Conservation (phyloP, 208 protist species). For the Porcisia hertigi region DNA sequence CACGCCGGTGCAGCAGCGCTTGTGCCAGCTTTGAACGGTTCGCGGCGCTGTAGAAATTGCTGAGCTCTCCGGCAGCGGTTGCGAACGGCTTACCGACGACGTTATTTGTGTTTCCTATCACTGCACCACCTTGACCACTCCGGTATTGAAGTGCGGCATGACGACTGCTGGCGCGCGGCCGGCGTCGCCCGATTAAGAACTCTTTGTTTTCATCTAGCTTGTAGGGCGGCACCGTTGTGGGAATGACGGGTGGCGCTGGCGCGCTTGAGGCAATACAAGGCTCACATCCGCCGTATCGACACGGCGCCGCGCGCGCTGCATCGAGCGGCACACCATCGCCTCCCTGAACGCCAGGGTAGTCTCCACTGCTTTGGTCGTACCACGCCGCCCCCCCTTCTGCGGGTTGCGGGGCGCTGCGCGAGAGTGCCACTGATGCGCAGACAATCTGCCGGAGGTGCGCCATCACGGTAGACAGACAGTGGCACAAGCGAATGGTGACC, state of each 20-base stretch:
- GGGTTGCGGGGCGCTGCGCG: not conserved
- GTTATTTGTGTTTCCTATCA: not conserved
- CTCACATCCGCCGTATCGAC: not conserved
- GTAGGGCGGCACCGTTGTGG: not conserved
- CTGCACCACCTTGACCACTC: not conserved
- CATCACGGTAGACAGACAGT: constrained; percentile 66
- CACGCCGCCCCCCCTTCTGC: not conserved
- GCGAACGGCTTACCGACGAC: constrained; percentile 15
- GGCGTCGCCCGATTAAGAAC: constrained; percentile 10
- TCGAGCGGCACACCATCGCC: not conserved
- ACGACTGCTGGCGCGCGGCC: constrained; percentile 11
- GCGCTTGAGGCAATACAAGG: not conserved
- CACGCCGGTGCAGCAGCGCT: constrained; percentile 15
- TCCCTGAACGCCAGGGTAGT: constrained; percentile 5
- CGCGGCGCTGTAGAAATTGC: constrained; percentile 28
- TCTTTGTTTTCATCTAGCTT: not conserved
- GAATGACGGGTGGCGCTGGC: not conserved
- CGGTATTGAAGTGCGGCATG: not conserved
- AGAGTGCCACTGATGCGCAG: constrained; percentile 9
- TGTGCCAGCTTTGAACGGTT: constrained; percentile 29
- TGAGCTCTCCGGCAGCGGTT: constrained; percentile 27
- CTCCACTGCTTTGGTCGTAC: not conserved
- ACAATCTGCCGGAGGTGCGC: constrained; percentile 41
- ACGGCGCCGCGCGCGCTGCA: not conserved
- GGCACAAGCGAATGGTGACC: constrained; percentile 55